Conservation (phyloP, 2,329 filamentous ascomycete genomes). For the Metarhizium sp. region DNA sequence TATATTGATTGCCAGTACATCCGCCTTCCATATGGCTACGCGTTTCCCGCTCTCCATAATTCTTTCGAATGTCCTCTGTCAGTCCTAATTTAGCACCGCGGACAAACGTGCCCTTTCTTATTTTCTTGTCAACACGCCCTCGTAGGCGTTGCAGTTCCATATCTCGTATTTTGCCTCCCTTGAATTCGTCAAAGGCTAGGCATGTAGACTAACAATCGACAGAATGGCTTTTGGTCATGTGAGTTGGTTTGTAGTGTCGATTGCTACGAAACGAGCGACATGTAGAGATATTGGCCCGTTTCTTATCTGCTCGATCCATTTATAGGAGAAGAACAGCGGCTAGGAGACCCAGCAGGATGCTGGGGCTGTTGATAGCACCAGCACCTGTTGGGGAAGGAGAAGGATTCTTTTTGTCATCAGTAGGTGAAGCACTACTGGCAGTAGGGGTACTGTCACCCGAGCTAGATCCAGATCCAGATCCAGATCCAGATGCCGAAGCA, state of each 20-base stretch:
- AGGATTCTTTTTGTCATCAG: background rate
- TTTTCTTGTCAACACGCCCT: no score
- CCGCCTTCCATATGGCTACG: no score
- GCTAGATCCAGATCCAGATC: background rate
- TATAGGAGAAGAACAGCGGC: slow-evolving; percentile 17
- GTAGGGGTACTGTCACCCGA: background rate
- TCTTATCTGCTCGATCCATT: background rate
- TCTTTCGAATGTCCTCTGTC: no score
- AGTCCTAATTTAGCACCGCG: no score
- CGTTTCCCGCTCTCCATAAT: background rate
- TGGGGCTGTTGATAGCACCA: slow-evolving; percentile 12
- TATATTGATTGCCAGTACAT: no score
- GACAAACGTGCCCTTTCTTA: background rate
- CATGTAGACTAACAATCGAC: background rate
- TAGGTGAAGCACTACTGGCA: background rate
- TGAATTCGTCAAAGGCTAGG: background rate
- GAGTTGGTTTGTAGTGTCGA: background rate
- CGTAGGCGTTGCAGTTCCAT: no score
- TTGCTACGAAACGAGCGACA: background rate
- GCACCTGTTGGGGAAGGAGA: slow-evolving; percentile 5
- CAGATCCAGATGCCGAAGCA: no score
- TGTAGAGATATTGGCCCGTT: background rate
- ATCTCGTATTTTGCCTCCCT: no score
- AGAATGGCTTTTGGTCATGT: no score
- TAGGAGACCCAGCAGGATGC: slow-evolving; percentile 13